These are phyloP conservation scores for Cryptococcus sp. DNA, from an alignment of 1,284 basidiomycete species.

Conservation along the genomic window DNA sequence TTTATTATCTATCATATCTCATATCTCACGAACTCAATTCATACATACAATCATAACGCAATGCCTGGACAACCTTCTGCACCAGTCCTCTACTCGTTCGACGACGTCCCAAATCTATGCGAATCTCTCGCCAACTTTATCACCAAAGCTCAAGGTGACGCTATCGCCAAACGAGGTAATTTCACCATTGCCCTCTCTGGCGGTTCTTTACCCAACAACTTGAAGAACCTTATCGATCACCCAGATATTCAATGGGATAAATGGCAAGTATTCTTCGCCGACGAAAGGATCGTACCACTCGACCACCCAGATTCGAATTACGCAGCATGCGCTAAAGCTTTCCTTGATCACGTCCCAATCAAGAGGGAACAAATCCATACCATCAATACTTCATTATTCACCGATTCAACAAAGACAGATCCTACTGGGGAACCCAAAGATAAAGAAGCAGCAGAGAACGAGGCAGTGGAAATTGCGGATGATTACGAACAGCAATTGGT, in stretches of 20 bases:
- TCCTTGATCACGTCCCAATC: constrained; percentile 83
- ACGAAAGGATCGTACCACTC: constrained; percentile 90
- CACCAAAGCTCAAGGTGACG: constrained; percentile 80
- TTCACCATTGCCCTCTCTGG: constrained; percentile 94
- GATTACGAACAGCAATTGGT: constrained; percentile 93
- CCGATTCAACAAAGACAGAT: constrained; percentile 47
- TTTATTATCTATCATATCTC: no score
- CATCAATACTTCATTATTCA: constrained; percentile 65
- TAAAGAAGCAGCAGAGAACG: constrained; percentile 45
- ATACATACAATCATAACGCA: constrained; percentile 4
- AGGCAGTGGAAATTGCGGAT: constrained; percentile 81
- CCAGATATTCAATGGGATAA: constrained; percentile 84
- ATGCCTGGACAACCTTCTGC: constrained; percentile 45
- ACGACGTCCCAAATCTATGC: constrained; percentile 52
- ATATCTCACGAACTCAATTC: no score
- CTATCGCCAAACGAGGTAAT: constrained; percentile 77
- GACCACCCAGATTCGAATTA: constrained; percentile 92
- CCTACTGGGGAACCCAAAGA: constrained; percentile 48
- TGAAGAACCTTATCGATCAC: constrained; percentile 65
- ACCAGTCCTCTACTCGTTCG: constrained; percentile 74
- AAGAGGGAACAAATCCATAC: constrained; percentile 69
- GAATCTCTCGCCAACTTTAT: constrained; percentile 75
- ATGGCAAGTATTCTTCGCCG: constrained; percentile 96
- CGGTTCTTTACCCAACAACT: constrained; percentile 82
- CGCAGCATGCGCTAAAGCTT: constrained; percentile 64